These are phyloP conservation scores for Colletotrichum sp. DNA, from an alignment of 2,329 filamentous ascomycete species.

Conservation along the genomic window DNA sequence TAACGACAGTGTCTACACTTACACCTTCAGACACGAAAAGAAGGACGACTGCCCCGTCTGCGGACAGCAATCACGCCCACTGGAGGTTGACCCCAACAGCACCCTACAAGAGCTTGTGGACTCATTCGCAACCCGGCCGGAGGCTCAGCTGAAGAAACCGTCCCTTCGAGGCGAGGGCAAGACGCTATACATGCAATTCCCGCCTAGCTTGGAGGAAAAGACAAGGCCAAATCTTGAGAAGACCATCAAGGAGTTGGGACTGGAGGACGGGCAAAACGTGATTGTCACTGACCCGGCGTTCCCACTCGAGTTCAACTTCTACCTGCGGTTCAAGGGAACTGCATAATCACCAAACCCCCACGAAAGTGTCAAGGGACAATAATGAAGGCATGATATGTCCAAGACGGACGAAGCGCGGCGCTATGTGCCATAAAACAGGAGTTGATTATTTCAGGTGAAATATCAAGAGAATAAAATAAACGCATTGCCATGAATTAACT, in stretches of 20 bases:
- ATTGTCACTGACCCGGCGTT: conserved; percentile 94
- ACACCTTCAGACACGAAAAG: conserved; percentile 94
- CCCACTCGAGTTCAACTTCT: conserved; percentile 69
- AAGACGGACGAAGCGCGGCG: background rate
- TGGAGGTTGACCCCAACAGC: conserved; percentile 71
- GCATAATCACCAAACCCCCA: background rate
- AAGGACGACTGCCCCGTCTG: conserved; percentile 96
- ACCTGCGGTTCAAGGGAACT: conserved; percentile 50
- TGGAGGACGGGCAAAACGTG: conserved; percentile 84
- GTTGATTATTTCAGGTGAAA: background rate
- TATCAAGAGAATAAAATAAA: background rate
- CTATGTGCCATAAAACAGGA: background rate
- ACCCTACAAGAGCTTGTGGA: conserved; percentile 88
- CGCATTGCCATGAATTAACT: conserved; percentile 2
- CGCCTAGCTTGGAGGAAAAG: conserved; percentile 81
- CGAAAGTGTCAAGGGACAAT: background rate
- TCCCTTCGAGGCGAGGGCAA: conserved; percentile 80
- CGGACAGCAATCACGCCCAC: conserved; percentile 78
- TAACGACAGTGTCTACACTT: conserved; percentile 94
- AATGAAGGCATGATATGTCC: conserved; percentile 1
- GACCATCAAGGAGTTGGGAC: conserved; percentile 74
- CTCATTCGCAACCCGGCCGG: conserved; percentile 79
- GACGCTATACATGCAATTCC: conserved; percentile 89
- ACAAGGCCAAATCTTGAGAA: conserved; percentile 83
- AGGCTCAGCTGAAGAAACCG: conserved; percentile 93